These are phyloP conservation scores for Coemansia aciculifera DNA, from an alignment of 192 early-diverging fungal species.

Conservation along the genomic window DNA sequence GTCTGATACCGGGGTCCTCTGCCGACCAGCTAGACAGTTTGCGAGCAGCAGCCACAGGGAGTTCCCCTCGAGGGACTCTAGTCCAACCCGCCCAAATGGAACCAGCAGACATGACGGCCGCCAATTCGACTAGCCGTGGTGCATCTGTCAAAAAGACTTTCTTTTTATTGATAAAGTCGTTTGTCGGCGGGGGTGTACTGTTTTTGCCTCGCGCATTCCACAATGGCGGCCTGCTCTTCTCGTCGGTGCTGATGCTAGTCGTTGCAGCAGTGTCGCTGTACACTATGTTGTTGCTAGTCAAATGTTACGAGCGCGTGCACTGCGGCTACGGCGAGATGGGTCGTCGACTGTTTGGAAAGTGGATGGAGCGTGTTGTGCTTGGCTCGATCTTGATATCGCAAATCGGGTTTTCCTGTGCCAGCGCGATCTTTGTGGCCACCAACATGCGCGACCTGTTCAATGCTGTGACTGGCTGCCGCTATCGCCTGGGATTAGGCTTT, in stretches of 20 bases:
- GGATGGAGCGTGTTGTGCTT: constrained; percentile 61
- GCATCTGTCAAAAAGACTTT: constrained; percentile 67
- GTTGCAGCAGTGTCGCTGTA: constrained; percentile 61
- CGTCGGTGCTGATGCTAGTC: constrained; percentile 47
- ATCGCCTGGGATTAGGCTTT: constrained; percentile 60
- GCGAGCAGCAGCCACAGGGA: background rate
- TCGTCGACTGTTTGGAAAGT: constrained; percentile 58
- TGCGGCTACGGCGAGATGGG: constrained; percentile 69
- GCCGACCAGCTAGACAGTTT: background rate
- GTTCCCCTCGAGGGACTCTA: background rate
- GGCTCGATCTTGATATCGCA: constrained; percentile 71
- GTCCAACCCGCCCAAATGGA: background rate
- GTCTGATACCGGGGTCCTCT: background rate
- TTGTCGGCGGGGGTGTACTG: constrained; percentile 73
- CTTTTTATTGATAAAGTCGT: constrained; percentile 75
- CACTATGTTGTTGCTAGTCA: constrained; percentile 64
- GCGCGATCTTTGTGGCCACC: constrained; percentile 85
- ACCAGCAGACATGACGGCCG: background rate
- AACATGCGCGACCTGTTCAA: constrained; percentile 72
- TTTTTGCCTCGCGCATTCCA: constrained; percentile 73
- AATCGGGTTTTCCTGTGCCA: constrained; percentile 83
- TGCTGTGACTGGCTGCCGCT: constrained; percentile 64
- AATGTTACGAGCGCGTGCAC: constrained; percentile 57
- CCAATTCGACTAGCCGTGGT: background rate
- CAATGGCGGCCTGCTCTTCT: constrained; percentile 72